These are phyloP conservation scores for Cladosporium sp. DNA, from an alignment of 2,329 filamentous ascomycete species.

Conservation along the genomic window DNA sequence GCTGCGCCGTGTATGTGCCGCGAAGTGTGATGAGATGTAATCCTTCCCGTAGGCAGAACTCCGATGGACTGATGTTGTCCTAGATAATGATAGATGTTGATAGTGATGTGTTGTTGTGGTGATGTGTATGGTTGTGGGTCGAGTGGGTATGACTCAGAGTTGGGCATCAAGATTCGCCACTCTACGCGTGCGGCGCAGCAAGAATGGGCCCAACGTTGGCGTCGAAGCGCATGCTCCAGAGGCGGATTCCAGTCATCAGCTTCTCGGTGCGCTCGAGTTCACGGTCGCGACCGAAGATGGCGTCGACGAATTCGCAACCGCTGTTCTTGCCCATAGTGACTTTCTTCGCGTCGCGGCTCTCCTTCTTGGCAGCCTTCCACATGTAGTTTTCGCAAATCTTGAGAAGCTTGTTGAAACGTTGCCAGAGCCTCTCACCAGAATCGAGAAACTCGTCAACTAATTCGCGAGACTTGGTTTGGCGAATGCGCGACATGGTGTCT, in stretches of 20 bases:
- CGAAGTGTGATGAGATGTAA: conserved; percentile 3
- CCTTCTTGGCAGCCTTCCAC: conserved; percentile 79
- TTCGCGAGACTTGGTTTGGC: conserved; percentile 68
- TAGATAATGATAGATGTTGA: conserved; percentile 1
- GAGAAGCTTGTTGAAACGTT: conserved; percentile 78
- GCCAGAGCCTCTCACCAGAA: conserved; percentile 79
- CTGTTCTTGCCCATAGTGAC: conserved; percentile 83
- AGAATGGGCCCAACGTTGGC: conserved; percentile 93
- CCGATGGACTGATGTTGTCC: conserved; percentile 4
- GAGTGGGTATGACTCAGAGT: conserved; percentile 1
- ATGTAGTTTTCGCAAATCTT: conserved; percentile 92
- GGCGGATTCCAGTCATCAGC: conserved; percentile 81
- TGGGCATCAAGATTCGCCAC: conserved; percentile 9
- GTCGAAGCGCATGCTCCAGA: conserved; percentile 92
- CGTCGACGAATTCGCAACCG: conserved; percentile 91
- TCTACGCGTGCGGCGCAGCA: conserved; percentile 8
- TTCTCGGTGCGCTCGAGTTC: conserved; percentile 87
- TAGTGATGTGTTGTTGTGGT: background rate
- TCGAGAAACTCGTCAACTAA: conserved; percentile 87
- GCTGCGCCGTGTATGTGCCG: conserved; percentile 7
- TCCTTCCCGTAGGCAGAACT: conserved; percentile 8
- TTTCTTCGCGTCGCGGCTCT: conserved; percentile 58
- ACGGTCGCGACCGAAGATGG: conserved; percentile 86
- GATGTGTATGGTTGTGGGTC: conserved; percentile 1
- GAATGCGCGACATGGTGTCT: conserved; percentile 68